Evolutionary conservation across 495 filamentous ascomycete species (phyloP), one percentile per base, ranked within the genome.

Genomic region (Entonaema liquescens): DNA sequence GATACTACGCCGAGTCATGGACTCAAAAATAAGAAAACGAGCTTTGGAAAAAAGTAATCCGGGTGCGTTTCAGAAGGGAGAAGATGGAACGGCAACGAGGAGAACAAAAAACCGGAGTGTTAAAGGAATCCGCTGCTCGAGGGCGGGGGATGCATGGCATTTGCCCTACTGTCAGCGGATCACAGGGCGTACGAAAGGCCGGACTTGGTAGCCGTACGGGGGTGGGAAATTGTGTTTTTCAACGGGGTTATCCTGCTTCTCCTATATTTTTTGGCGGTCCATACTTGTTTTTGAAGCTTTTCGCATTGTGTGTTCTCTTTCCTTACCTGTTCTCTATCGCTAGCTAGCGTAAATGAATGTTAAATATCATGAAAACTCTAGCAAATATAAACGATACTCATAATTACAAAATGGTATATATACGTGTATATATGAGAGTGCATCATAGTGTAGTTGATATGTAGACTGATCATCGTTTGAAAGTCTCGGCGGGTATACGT

Each of bases 261-360:
- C 55, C 35, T 74, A 70, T 74, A 67, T 38, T 63, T 70, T 66
- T 66, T 31, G 59, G 44, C 42, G 62, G 62, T 67, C 35, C 59
- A 70, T 70, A 70, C 28, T 70, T 70, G 58, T 60, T 67, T 68
- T 65, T 70, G 57, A 62, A 70, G 62, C 67, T 74, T 70, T 70
- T 70, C 67, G 71, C 67, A 67, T 74, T 67, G 54, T 70, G 58
- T 63, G 49, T 70, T 64, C 49, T 70, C 61, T 65, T 74, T 65
- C 71, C 62, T 74, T 52, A 29, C 25, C 62, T 63, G 17, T 66
- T 61, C 57, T 50, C 62, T 55, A 74, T 70, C 67, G 67, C 71
- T 74, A 70, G 58, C 62, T 56, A 40, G 71, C 71, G 71, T 60
- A 58, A 63, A 74, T 53, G 67, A 74, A 63, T 61, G 58, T 67